Evolutionary conservation across 352 stramenopile genomes (phyloP), one percentile per base, ranked within the genome.

Genomic region (Globisporangium polare): DNA sequence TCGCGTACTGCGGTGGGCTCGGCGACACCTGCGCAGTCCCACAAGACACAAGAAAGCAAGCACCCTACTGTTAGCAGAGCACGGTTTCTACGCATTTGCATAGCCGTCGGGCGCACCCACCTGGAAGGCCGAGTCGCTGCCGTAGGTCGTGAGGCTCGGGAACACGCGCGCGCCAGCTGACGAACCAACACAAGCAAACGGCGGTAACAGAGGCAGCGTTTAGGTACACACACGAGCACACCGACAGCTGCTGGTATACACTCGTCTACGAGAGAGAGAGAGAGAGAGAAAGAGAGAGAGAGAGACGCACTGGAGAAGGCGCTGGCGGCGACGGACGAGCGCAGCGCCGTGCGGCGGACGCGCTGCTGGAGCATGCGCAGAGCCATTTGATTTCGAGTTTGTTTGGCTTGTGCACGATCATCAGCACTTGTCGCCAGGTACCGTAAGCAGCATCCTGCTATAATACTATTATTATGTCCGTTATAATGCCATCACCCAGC

Each of bases 91-190:
- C n/a, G n/a, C n/a, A n/a, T n/a, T n/a, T n/a, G n/a, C n/a, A n/a
- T n/a, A n/a, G n/a, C n/a, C n/a, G n/a, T n/a, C n/a, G n/a, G n/a
- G n/a, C n/a, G n/a, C n/a, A n/a, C n/a, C n/a, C n/a, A 76, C 71
- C 63, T 94, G 84, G 68, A 94, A 92, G 26, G 79, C 80, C 18
- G 83, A 79, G 52, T 90, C 78, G 45, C 73, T 87, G 58, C 85
- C 78, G 55, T 94, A 94, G 26, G 78, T 59, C 22, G 74, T 78
- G 62, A 94, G 92, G 62, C 72, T 90, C 15, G 85, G 85, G 67
- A 90, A 94, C 41, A 89, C 80, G 39, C 85, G 85, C 62, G 77
- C 73, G 51, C 72, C 65, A 33, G 76, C 75, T 84, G 53, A n/a
- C 7, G 20, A 17, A 9, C 43, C 12, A 20, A n/a, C n/a, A n/a